Conservation (phyloP, 306 rosid species). For the Cercis canadensis region DNA sequence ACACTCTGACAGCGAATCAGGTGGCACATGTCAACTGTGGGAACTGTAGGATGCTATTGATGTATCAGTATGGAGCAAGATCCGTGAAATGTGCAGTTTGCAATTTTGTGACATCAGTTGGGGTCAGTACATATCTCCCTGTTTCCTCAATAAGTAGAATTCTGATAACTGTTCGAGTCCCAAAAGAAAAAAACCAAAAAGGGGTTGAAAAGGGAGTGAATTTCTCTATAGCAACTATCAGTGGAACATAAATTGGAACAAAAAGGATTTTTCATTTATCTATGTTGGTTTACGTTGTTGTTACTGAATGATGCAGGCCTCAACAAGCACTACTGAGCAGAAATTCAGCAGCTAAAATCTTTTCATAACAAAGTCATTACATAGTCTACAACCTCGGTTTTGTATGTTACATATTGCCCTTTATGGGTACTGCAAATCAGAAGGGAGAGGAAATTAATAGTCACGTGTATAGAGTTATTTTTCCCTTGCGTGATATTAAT, state of each 20-base stretch:
- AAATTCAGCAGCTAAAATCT: slow-evolving; percentile 66
- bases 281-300: slow-evolving; percentile 3
- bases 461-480: slow-evolving; percentile 73
- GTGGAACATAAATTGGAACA: too few relatives aligned
- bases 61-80: slow-evolving; percentile 96
- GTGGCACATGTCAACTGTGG: slow-evolving; percentile 98
- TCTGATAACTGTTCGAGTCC: slow-evolving; percentile 19
- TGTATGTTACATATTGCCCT: slow-evolving; percentile 40
- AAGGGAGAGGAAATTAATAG: slow-evolving; percentile 42
- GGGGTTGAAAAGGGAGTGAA: too few relatives aligned
- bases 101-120: slow-evolving; percentile 96
- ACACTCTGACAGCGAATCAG: slow-evolving; percentile 83
- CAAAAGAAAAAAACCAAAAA: too few relatives aligned
- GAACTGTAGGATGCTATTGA: slow-evolving; percentile 89
- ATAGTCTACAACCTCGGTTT: slow-evolving; percentile 55
- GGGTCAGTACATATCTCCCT: slow-evolving; percentile 61
- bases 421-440: slow-evolving; percentile 42
- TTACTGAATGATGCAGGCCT: slow-evolving; percentile 61
- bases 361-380: slow-evolving; percentile 38
- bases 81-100: slow-evolving; percentile 98
- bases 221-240: too few relatives aligned
- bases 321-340: slow-evolving; percentile 70
- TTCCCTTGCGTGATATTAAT: slow-evolving; percentile 55
- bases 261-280: too few relatives aligned
- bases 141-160: not conserved